Evolutionary conservation across 306 rosid genomes (phyloP), one percentile per base, ranked within the genome.

Genomic region (Cucurbita argyrosperma): DNA sequence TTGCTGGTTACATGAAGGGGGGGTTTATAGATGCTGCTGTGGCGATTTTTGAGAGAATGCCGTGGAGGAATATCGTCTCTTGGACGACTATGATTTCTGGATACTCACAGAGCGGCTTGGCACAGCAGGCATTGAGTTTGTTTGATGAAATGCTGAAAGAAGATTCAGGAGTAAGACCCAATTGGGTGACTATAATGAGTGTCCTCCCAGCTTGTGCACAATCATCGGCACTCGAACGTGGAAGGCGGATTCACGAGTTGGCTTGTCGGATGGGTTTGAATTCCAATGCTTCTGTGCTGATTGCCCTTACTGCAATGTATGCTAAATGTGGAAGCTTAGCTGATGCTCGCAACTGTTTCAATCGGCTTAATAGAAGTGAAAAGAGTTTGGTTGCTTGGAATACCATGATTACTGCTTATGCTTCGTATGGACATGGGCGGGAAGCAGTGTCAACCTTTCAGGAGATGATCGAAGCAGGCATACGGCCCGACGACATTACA

Each of bases 331-430:
- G 96, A 21, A 82, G 96, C 57, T 74, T 93, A 87, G 83, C 68
- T 76, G 82, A 58, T 93, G 97, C 66, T 26, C 80, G 84, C 54
- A 78, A 23, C 72, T 94, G 88, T 90, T 89, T 78, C 56, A 81
- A 76, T 77, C 75, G 72, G 23, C 43, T 69, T 26, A 69, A 30
- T 69, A 72, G 85, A 86, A 53, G 69, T 8, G 76, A 77, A 56
- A 86, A 82, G 87, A 93, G 85, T 79, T 90, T 90, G 67, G 82
- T 93, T 69, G 88, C 96, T 71, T 90, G 98, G 97, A 93, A 91
- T 74, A 90, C 90, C 18, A 80, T 90, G 90, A 86, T 86, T 45
- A 86, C 84, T 7, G 97, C 90, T 68, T 65, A 89, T 59, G 95
- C 95, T 1, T 89, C 91, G 76, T 80, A 87, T 53, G 97, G 97